These are phyloP conservation scores for Ceratobasidium sp. DNA, from an alignment of 1,284 basidiomycete genomes.

Conservation along the genomic window DNA sequence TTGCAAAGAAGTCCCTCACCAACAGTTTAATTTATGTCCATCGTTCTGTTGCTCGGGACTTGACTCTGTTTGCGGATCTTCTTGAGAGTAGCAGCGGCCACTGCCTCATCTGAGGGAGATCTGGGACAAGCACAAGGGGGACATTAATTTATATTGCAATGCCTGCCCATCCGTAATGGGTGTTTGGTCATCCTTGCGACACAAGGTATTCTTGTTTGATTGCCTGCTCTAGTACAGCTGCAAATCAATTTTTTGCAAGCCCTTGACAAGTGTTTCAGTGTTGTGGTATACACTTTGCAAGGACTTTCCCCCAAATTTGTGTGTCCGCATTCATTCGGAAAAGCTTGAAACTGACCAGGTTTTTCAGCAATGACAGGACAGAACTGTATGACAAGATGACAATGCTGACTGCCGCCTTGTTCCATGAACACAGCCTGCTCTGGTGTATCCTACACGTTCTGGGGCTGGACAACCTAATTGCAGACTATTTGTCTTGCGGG, in stretches of 20 bases:
- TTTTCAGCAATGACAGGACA: too few relatives aligned
- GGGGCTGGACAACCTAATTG: too few relatives aligned
- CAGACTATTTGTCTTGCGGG: not conserved
- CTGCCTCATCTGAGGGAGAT: conserved; percentile 48
- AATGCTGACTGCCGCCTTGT: not conserved
- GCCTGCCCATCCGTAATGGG: conserved; percentile 29
- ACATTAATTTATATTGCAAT: conserved; percentile 32
- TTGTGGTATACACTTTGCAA: conserved; percentile 56
- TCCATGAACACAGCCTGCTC: not conserved
- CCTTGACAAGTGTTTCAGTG: conserved; percentile 49
- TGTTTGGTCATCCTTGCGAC: conserved; percentile 18
- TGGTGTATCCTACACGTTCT: not conserved
- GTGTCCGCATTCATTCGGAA: conserved; percentile 52
- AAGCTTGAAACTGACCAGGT: too few relatives aligned
- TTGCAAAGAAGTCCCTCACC: conserved; percentile 48
- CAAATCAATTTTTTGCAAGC: conserved; percentile 50
- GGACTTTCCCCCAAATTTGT: conserved; percentile 53
- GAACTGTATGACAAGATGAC: not conserved
- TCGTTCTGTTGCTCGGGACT: conserved; percentile 44
- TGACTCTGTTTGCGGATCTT: conserved; percentile 54
- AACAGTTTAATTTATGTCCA: conserved; percentile 47
- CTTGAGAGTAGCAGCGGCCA: conserved; percentile 50
- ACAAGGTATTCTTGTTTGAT: not conserved
- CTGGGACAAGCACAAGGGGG: conserved; percentile 46
- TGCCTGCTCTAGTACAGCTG: not conserved